Conservation (phyloP, 208 protist species). For the Endotrypanum monterogeii region DNA sequence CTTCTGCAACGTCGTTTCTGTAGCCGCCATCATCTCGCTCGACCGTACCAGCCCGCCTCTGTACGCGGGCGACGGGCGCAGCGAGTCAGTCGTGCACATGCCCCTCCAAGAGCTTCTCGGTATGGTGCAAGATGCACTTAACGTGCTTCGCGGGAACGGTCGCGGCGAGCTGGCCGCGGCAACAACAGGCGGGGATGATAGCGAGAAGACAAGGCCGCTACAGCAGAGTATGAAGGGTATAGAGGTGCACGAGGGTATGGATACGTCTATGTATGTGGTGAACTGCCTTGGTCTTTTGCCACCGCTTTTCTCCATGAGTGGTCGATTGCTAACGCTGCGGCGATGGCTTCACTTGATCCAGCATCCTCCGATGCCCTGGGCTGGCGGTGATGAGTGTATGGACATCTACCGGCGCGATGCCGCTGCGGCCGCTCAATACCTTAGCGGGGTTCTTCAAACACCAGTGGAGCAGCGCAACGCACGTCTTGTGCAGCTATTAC, state of each 20-base stretch:
- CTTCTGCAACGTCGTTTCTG: slow-evolving; percentile 49
- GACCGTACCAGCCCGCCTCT: slow-evolving; percentile 23
- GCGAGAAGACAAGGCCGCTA: background rate
- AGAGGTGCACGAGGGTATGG: slow-evolving; percentile 60
- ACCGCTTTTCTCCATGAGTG: slow-evolving; percentile 18
- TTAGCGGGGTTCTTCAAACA: slow-evolving; percentile 30
- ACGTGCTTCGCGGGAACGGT: slow-evolving; percentile 26
- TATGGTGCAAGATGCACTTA: slow-evolving; percentile 45
- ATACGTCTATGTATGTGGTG: slow-evolving; percentile 48
- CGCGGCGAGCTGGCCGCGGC: background rate
- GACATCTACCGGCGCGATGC: slow-evolving; percentile 29
- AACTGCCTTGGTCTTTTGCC: slow-evolving; percentile 56
- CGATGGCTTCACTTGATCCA: slow-evolving; percentile 45
- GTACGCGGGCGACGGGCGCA: slow-evolving; percentile 40
- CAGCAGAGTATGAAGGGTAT: slow-evolving; percentile 30
- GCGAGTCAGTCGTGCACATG: slow-evolving; percentile 31
- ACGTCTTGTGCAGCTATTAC: slow-evolving; percentile 40
- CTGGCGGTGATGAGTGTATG: slow-evolving; percentile 5
- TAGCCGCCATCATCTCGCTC: slow-evolving; percentile 51
- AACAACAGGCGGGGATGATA: background rate
- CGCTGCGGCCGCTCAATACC: slow-evolving; percentile 12
- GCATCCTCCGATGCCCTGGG: slow-evolving; percentile 23
- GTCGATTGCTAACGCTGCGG: slow-evolving; percentile 33
- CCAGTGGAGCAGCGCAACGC: slow-evolving; percentile 29
- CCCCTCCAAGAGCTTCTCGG: slow-evolving; percentile 55